Conservation (phyloP, 371 early-diverging fungal genomes). For the Circinella minor region DNA sequence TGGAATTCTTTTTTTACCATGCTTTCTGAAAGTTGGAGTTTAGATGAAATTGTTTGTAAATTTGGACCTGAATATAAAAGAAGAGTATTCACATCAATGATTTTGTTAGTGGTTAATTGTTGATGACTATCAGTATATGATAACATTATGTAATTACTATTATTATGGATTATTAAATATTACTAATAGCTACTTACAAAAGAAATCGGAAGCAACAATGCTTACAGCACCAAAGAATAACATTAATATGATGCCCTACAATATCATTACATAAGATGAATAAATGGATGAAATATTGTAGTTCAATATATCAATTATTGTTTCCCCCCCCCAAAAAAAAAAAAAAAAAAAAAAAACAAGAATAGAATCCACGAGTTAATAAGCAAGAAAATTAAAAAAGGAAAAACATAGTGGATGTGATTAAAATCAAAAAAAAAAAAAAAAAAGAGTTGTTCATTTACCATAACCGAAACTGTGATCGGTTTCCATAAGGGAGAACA, state of each 20-base stretch:
- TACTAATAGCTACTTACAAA: constrained; percentile 50
- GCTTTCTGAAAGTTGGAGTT: constrained; percentile 67
- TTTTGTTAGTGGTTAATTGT: too few species aligned
- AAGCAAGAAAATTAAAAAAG: constrained; percentile 1
- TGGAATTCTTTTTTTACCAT: constrained; percentile 47
- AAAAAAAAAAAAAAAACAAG: too few species aligned
- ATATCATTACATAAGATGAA: constrained; percentile 5
- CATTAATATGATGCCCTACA: constrained; percentile 42
- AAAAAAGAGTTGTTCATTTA: constrained; percentile 22
- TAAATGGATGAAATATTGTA: too few species aligned
- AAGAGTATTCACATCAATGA: neutral
- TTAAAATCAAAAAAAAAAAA: constrained; percentile 9
- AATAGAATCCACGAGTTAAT: constrained; percentile 4
- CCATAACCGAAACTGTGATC: constrained; percentile 43
- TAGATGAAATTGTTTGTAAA: constrained; percentile 66
- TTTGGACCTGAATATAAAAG: constrained; percentile 53
- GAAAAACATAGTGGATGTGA: neutral
- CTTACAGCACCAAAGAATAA: constrained; percentile 69
- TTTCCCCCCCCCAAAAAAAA: too few species aligned
- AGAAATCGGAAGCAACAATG: constrained; percentile 73
- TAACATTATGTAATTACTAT: too few species aligned
- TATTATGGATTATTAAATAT: too few species aligned
- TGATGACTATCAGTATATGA: too few species aligned
- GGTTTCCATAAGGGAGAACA: constrained; percentile 56
- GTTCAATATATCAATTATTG: too few species aligned